Percentiles rank a stretch among this genome's conserved stretches.
phyloP scores from a whole-genome alignment of 2,329 filamentous ascomycete genomes.

The Penicillium hesseltinei region DNA sequence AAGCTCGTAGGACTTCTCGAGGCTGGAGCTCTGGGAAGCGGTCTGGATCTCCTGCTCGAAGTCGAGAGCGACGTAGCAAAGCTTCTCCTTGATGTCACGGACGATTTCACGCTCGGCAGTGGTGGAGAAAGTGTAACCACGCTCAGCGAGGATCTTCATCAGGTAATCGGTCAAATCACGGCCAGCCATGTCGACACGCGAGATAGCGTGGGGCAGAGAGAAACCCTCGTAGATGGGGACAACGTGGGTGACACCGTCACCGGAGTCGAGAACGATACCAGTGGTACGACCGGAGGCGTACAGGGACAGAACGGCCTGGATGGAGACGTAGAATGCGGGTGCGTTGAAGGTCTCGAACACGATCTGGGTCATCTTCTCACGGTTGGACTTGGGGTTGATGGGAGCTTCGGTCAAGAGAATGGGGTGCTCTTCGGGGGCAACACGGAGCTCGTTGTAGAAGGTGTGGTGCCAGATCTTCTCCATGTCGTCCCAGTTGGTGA shows the following conservation, averaged over 20 bases:
- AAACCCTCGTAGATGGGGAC: constrained; percentile 99
- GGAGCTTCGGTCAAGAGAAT: constrained; percentile 98
- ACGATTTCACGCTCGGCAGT: constrained; percentile 99
- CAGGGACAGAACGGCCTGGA: constrained; percentile 97
- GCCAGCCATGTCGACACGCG: constrained; percentile 99
- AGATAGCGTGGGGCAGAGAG: constrained; percentile 98
- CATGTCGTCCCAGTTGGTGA: constrained; percentile 99
- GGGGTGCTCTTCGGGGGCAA: constrained; percentile 99
- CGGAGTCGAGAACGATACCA: constrained; percentile 99
- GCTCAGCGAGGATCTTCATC: constrained; percentile 99
- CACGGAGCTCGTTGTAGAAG: constrained; percentile 99
- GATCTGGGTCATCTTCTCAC: constrained; percentile 99
- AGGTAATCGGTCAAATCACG: constrained; percentile 99
- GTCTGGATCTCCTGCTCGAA: constrained; percentile 99
- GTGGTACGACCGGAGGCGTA: constrained; percentile 99
- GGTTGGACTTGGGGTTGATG: constrained; percentile 99
- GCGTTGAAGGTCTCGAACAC: constrained; percentile 99
- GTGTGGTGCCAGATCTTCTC: constrained; percentile 99
- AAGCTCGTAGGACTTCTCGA: constrained; percentile 99
- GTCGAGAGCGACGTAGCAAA: constrained; percentile 99
- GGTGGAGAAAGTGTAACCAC: constrained; percentile 99
- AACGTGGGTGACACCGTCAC: constrained; percentile 99
- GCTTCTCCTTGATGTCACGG: constrained; percentile 99
- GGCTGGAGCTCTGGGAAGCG: constrained; percentile 93
- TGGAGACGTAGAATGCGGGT: constrained; percentile 99